Evolutionary conservation across 257 asterid species (phyloP).

Genomic region (Lycium barbarum): DNA sequence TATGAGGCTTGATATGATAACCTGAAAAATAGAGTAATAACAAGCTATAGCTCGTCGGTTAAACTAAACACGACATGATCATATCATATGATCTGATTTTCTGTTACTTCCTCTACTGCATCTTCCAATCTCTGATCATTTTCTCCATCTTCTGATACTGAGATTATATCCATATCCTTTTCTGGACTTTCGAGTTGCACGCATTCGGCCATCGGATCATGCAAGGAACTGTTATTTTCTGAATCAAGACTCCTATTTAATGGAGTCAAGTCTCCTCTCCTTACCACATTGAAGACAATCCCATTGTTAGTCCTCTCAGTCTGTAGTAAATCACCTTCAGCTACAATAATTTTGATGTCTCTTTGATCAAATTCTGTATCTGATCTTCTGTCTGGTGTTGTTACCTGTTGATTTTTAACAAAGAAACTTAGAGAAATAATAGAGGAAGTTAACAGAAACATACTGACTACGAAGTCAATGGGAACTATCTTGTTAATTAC

Average conservation of each 20-base stretch:
- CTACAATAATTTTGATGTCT: constrained; percentile 56
- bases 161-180: constrained; percentile 61
- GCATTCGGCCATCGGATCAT: constrained; percentile 60
- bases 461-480: too few relatives aligned
- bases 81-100: background rate
- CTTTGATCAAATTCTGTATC: constrained; percentile 63
- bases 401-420: too few relatives aligned
- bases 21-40: background rate
- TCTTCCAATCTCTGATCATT: constrained; percentile 41
- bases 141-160: constrained; percentile 63
- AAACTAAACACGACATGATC: background rate
- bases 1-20: background rate
- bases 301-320: constrained; percentile 81
- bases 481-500: too few relatives aligned
- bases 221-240: constrained; percentile 44
- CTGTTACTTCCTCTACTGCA: constrained; percentile 27
- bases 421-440: too few relatives aligned
- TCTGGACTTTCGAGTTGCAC: constrained; percentile 72
- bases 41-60: background rate
- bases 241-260: constrained; percentile 66
- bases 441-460: too few relatives aligned
- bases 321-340: constrained; percentile 86
- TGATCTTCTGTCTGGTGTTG: constrained; percentile 56
- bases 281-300: constrained; percentile 82
- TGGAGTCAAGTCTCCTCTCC: constrained; percentile 73